Evolutionary conservation across 2,329 filamentous ascomycete genomes (phyloP), one percentile per base, ranked within the genome.

Genomic region (Trichoderma harzianum): DNA sequence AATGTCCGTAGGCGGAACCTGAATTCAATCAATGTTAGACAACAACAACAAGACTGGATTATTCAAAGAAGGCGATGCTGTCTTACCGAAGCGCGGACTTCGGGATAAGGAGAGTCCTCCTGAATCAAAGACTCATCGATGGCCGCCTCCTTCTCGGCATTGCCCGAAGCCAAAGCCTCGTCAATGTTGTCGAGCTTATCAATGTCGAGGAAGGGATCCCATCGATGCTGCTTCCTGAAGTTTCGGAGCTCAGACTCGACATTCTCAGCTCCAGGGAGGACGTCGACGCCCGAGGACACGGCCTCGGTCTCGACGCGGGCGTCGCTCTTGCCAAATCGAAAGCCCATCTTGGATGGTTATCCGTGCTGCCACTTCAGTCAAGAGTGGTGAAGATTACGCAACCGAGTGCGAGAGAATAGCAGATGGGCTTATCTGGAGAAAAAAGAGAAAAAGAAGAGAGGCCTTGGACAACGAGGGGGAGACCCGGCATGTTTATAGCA

Each of bases 191-290:
- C 83, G 60, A 85, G 81, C 30, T 87, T 83, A 64, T 87, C 85
- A 51, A 86, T 78, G 2, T 86, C 85, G 71, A 90, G 76, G 73
- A 89, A 89, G 58, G 87, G 87, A 76, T 90, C 88, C 82, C 86
- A 88, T 65, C 84, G 82, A 75, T 89, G 87, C 72, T 86, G 83
- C 67, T 83, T 80, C 75, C 85, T 83, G 74, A 88, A 84, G 60
- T 84, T 76, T 64, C 81, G 80, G 64, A 84, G 76, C 71, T 80
- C 78, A 32, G 70, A 73, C 55, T 80, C 77, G 36, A 73, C 69
- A 58, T 74, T 72, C 28, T 71, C 74, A 21, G 71, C 43, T 26
- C 36, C 70, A 30, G 76, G 75, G 39, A 74, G 72, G 36, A 76
- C 69, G 18, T 78, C 74, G 53, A 69, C 64, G 68, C 75, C 73